Evolutionary conservation across 192 early-diverging fungal genomes (phyloP).

Genomic region (Coemansia brasiliensis): DNA sequence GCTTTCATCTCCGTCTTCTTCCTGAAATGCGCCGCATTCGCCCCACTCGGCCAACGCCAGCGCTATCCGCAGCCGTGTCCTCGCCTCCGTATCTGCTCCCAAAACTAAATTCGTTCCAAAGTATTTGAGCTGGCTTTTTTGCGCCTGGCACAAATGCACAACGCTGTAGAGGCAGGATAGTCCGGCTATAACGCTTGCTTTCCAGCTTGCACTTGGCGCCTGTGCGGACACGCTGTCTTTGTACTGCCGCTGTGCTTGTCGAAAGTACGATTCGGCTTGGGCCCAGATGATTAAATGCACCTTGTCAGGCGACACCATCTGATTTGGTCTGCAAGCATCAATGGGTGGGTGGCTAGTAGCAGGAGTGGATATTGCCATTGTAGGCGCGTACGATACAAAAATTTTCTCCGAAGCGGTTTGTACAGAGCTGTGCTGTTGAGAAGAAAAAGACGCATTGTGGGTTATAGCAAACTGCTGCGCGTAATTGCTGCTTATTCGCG

Average conservation of each 20-base stretch:
- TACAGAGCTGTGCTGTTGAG: background rate
- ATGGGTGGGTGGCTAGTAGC: background rate
- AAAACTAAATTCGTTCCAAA: conserved; percentile 7
- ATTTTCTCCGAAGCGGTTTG: background rate
- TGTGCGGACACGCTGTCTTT: background rate
- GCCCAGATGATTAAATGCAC: conserved; percentile 33
- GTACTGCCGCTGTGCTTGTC: conserved; percentile 20
- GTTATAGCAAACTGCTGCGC: conserved; percentile 11
- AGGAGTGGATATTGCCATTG: background rate
- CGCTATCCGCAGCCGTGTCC: conserved; percentile 46
- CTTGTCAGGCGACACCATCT: conserved; percentile 5
- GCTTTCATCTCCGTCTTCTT: conserved; percentile 4
- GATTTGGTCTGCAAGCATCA: background rate
- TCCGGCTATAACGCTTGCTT: conserved; percentile 15
- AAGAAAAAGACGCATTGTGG: background rate
- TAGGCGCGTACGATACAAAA: conserved; percentile 1
- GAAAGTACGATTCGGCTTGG: conserved; percentile 35
- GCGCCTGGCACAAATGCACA: conserved; percentile 21
- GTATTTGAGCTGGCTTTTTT: conserved; percentile 8
- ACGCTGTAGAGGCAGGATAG: conserved; percentile 40
- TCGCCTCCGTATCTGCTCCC: conserved; percentile 37
- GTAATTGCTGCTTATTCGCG: conserved; percentile 3
- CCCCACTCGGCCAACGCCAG: conserved; percentile 36
- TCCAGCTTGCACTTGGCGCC: conserved; percentile 8
- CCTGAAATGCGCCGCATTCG: background rate